A percentile compares a stretch with the other conserved stretches of the same genome.
phyloP scores from a whole-genome alignment of 768 basidiomycete genomes.

The Antrodiella citrinella region DNA sequence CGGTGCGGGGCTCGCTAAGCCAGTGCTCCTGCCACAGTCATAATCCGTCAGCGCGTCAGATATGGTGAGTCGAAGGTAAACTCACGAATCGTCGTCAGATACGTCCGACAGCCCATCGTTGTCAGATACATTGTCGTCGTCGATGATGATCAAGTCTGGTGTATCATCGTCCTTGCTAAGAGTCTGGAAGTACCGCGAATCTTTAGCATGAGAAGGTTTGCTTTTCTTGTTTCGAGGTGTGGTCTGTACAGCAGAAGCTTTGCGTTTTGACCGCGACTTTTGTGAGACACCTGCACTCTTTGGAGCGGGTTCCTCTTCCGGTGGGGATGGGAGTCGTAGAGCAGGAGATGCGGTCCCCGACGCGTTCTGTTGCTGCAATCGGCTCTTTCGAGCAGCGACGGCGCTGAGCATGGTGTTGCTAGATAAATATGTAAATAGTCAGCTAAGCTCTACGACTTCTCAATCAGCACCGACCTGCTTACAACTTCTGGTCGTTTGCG shows the following conservation, averaged over 20 bases:
- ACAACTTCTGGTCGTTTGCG: too few species aligned
- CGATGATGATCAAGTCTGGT: constrained; percentile 19
- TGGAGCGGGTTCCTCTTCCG: constrained; percentile 9
- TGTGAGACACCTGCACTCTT: constrained; percentile 38
- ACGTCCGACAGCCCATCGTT: constrained; percentile 16
- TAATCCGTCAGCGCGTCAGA: not conserved
- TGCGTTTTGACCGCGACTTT: constrained; percentile 20
- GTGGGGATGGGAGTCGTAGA: constrained; percentile 11
- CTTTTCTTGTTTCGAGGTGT: not conserved
- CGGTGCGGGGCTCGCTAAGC: constrained; percentile 10
- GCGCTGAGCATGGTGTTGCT: constrained; percentile 57
- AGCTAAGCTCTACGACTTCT: too few species aligned
- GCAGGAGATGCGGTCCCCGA: constrained; percentile 11
- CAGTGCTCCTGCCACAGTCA: not conserved
- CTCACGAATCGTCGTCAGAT: constrained; percentile 19
- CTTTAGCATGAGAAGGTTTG: not conserved
- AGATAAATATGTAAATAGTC: too few species aligned
- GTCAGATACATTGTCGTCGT: constrained; percentile 17
- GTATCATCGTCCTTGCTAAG: constrained; percentile 21
- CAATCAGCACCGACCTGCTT: too few species aligned
- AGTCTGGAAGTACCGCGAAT: constrained; percentile 2
- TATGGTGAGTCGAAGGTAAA: constrained; percentile 18
- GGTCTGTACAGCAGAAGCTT: constrained; percentile 11
- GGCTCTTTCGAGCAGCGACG: constrained; percentile 65
- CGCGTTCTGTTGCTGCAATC: constrained; percentile 22